Base-by-base conservation (phyloP, 2,329 filamentous ascomycete genomes). In the Colletotrichum costaricense region DNA sequence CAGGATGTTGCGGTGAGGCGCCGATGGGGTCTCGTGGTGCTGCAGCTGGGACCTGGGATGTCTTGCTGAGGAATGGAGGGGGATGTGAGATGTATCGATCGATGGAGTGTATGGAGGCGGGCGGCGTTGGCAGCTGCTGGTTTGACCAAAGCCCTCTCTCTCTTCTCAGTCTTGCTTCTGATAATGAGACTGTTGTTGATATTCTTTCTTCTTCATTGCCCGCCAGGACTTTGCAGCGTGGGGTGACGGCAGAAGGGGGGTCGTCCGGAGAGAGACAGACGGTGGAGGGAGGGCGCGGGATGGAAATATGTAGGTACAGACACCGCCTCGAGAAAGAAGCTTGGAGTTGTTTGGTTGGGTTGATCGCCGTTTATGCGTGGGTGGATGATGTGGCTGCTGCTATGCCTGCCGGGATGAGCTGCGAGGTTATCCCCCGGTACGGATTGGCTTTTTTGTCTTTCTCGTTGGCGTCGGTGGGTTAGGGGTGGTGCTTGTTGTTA, bases 1-100 rank as follows among this genome's bases (percentile, higher is more conserved):
- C 70, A 73, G 66, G 24, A 73, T 73, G 70, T 73, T 73, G 70
- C 70, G 70, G 70, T 73, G 70, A 73, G 66, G 57, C 67, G 70
- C 66, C 70, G 67, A 54, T 12, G 70, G 55, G 68, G 70, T 65
- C 70, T 70, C 66, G 70, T 73, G 70, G 70, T 65, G 66, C 66
- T 60, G 66, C 66, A 73, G 55, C 70, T 59, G 66, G 70, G 70
- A 73, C 70, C 70, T 69, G 59, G 70, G 70, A 73, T 73, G 70
- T 73, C 70, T 73, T 73, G 70, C 70, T 69, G 66, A 69, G 70
- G 70, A 73, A 73, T 73, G 70, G 62, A 56, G 64, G 67, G 69
- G 46, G 46, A 35, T 54, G 69, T 28, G 16, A 38, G 35, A 49
- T 49, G 42, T n/a, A n/a, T 49, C 16, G 42, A 49, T 49, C 16